A percentile compares a stretch with the other conserved stretches of the same genome.
Conservation (phyloP, 345 rosid species). For the Eucalyptus regnans region DNA sequence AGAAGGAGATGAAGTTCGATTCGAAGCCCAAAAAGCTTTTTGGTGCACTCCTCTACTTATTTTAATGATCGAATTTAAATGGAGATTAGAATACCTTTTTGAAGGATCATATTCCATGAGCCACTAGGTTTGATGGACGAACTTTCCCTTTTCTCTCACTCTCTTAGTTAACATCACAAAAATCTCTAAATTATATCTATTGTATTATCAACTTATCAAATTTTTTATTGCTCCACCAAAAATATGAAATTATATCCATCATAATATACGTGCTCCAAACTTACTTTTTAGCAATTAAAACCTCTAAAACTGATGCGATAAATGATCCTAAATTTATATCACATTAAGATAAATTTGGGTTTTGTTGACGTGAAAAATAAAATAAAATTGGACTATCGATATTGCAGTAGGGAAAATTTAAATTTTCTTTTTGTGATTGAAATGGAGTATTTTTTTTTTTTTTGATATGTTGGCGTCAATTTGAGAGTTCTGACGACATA, state of each 20-base stretch:
- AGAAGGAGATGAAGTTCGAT: background rate
- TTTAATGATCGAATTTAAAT: background rate
- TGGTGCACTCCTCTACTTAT: background rate
- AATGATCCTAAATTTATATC: background rate
- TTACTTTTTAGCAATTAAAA: background rate
- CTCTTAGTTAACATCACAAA: background rate
- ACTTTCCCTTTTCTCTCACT: background rate
- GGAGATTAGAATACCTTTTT: background rate
- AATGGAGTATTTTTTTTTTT: background rate
- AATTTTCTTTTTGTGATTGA: background rate
- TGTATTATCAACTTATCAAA: background rate
- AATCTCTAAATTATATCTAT: background rate
- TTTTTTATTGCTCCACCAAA: background rate
- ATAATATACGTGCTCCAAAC: fast-evolving
- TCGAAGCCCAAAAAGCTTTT: background rate
- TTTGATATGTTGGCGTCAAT: background rate
- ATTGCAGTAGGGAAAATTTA: background rate
- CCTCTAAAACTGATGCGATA: background rate
- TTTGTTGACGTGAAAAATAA: background rate
- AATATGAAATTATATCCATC: background rate
- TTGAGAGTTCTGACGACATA: background rate
- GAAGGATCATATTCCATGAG: background rate
- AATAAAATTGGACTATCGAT: background rate
- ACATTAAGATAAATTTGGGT: background rate
- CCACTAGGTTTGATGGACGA: fast-evolving